Conservation (phyloP, 129 eudicot genomes). For the Flaveria trinervia region DNA sequence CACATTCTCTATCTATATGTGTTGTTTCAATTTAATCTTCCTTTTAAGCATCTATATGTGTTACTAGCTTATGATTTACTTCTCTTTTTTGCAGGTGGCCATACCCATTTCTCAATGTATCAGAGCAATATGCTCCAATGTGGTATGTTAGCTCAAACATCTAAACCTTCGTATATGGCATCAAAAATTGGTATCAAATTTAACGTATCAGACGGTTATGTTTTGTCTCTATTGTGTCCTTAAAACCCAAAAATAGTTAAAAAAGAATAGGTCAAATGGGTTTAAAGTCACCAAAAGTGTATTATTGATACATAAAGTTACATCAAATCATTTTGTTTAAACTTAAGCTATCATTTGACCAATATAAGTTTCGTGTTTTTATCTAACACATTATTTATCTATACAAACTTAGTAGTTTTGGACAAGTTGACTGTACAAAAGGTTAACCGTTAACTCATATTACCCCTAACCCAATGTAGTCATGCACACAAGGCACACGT, state of each 20-base stretch:
- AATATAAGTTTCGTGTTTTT: not conserved
- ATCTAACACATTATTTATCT: not conserved
- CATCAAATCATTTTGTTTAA: not conserved
- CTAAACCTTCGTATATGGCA: not conserved
- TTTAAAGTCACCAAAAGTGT: constrained; percentile 1
- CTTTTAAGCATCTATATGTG: not conserved
- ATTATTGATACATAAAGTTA: not conserved
- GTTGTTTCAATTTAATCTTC: not conserved
- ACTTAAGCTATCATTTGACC: not conserved
- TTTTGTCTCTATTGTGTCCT: not conserved
- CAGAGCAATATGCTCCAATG: constrained; percentile 57
- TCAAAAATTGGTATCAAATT: not conserved
- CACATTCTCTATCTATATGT: not conserved
- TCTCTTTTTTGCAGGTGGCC: constrained; percentile 78
- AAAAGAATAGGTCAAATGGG: not conserved
- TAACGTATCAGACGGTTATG: not conserved
- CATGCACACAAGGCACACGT: too few species aligned
- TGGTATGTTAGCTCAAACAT: constrained; percentile 51
- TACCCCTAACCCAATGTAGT: too few species aligned
- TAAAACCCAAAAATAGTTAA: not conserved
- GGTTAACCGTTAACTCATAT: too few species aligned
- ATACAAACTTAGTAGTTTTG: not conserved
- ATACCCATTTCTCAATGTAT: constrained; percentile 76
- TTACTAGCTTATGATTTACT: constrained; percentile 15
- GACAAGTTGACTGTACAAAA: too few species aligned